phyloP scores from a whole-genome alignment of 73 alveolate species.

The Paramecium primaurelia region DNA sequence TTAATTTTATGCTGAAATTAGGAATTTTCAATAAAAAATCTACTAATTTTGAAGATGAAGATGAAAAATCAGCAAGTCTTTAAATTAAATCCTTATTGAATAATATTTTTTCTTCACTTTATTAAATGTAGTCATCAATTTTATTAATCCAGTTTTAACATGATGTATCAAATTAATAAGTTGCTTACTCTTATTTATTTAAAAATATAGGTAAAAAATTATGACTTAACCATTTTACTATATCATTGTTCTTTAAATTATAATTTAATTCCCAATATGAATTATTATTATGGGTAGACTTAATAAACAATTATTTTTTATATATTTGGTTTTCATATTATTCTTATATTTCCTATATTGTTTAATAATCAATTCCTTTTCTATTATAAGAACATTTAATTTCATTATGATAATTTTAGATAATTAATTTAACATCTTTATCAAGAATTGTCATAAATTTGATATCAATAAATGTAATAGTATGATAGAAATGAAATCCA shows the following conservation, averaged over 20 bases:
- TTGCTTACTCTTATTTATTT: neutral
- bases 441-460: neutral
- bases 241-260: neutral
- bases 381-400: neutral
- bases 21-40: conserved; percentile 58
- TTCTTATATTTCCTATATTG: neutral
- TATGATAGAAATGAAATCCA: neutral
- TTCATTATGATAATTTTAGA: neutral
- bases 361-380: neutral
- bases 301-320: neutral
- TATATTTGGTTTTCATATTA: neutral
- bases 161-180: neutral
- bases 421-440: neutral
- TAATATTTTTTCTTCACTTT: no score
- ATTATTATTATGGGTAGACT: neutral
- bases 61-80: conserved; percentile 47
- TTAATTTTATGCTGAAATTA: conserved; percentile 60
- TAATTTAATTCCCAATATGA: neutral
- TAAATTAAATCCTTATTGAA: conserved; percentile 5
- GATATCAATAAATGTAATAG: neutral
- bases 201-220: neutral
- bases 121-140: neutral
- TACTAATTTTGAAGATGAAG: conserved; percentile 53
- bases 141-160: neutral
- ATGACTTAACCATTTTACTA: neutral